A percentile compares a stretch with the other conserved stretches of the same genome.
Conservation (phyloP, 371 early-diverging fungal genomes). For the Rhizopus delemar region DNA sequence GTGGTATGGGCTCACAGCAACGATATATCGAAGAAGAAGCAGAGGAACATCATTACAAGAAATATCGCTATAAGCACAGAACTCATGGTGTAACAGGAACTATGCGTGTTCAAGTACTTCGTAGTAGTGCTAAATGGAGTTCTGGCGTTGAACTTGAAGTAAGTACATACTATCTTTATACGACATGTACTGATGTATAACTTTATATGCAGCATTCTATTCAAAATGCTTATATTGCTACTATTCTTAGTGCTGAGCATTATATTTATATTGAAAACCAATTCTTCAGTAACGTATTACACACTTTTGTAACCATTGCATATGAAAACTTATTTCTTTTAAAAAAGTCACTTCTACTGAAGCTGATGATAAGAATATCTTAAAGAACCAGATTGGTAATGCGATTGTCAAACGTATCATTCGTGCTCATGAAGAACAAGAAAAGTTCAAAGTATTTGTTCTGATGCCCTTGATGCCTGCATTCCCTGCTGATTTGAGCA, state of each 20-base stretch:
- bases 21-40: conserved; percentile 27
- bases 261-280: conserved; percentile 97
- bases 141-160: conserved; percentile 60
- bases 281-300: conserved; percentile 76
- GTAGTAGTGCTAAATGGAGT: conserved; percentile 73
- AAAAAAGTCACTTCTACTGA: conserved; percentile 64
- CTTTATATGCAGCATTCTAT: conserved; percentile 67
- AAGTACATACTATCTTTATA: conserved; percentile 1
- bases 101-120: conserved; percentile 69
- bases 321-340: conserved; percentile 10
- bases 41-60: conserved; percentile 17
- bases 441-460: conserved; percentile 85
- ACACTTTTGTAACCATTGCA: not conserved
- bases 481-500: conserved; percentile 81
- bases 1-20: conserved; percentile 37
- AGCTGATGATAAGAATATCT: conserved; percentile 45
- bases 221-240: conserved; percentile 78
- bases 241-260: conserved; percentile 76
- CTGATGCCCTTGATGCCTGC: conserved; percentile 93
- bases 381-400: conserved; percentile 78
- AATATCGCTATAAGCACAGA: conserved; percentile 35
- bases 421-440: conserved; percentile 68
- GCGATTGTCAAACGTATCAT: conserved; percentile 81
- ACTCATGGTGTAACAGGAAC: conserved; percentile 45
- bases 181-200: not conserved